Base-by-base conservation (phyloP, 805 yeast species). In the Maudiozyma serrabonitensis region DNA sequence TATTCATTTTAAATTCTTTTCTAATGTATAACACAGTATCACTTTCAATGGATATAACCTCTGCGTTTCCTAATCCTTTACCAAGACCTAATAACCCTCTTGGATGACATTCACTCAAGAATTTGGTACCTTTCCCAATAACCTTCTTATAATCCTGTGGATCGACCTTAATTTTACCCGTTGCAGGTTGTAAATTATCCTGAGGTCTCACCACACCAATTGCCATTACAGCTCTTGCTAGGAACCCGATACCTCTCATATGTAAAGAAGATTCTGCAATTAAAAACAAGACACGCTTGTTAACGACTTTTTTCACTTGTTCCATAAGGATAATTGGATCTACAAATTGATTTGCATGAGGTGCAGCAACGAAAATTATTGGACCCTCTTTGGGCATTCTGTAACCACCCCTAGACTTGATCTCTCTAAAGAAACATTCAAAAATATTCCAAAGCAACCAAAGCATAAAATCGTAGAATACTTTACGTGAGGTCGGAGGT, bases 141-240 rank as follows among this genome's bases (percentile, higher is more conserved):
- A 91, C 69, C 15, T 67, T 64, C 32, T 73, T 64, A 9, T 80
- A 76, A 55, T 80, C 77, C 16, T 67, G 57, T 31, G 74, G 74
- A 57, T 81, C 82, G 31, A 82, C 59, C 44, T 56, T 72, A 23
- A 90, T 81, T 46, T 69, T 73, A 2, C 98, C 98, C 0, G 73
- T 61, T n/a, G 82, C 95, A 3, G 70, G 63, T 32, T 63, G 70
- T 65, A 91, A 74, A 62, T 81, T 81, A 64, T 93, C 99, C 65
- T 93, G 98, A 2, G 96, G 89, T 57, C 99, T 76, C 15, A 80
- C 82, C 1, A 93, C 99, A 4, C 97, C 96, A 54, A 93, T 93
- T 1, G 96, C 74, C 69, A 83, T 74, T 54, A 87, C 87, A 53
- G 82, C 75, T 48, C 83, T 75, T 2, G 96, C 82, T 58, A 93